phyloP scores from a whole-genome alignment of 2,329 filamentous ascomycete species.

The Dendrostoma leiphaemia region DNA sequence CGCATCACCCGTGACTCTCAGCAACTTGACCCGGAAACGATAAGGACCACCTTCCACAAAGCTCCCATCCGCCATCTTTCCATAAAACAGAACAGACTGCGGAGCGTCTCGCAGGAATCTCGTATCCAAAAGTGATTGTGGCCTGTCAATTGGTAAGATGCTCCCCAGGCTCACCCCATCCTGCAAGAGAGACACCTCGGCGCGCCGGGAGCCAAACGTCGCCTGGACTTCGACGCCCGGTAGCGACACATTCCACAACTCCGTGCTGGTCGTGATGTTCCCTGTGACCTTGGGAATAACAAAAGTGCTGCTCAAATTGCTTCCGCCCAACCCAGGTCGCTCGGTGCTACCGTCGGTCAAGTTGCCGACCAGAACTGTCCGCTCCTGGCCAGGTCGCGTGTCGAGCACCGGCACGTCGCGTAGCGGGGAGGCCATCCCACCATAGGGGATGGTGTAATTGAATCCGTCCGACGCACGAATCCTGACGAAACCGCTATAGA shows the following conservation, averaged over 20 bases:
- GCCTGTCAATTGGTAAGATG: not conserved
- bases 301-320: conserved; percentile 6
- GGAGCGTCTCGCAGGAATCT: not conserved
- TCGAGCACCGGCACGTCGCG: conserved; percentile 19
- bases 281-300: conserved; percentile 7
- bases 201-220: not conserved
- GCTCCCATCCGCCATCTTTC: conserved; percentile 22
- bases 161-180: conserved; percentile 7
- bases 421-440: conserved; percentile 32
- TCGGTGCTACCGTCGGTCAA: not conserved
- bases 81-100: conserved; percentile 12
- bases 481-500: conserved; percentile 42
- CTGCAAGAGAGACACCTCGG: conserved; percentile 8
- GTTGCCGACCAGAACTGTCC: conserved; percentile 20
- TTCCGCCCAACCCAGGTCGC: not conserved
- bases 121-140: not conserved
- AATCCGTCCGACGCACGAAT: conserved; percentile 36
- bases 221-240: not conserved
- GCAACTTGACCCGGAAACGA: conserved; percentile 21
- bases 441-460: conserved; percentile 37
- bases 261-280: conserved; percentile 8
- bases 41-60: conserved; percentile 25
- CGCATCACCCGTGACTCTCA: conserved; percentile 25
- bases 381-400: conserved; percentile 15
- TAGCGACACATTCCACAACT: conserved; percentile 4